These are phyloP conservation scores for Leishmania amazonensis DNA, from an alignment of 208 protist genomes.

Conservation along the genomic window DNA sequence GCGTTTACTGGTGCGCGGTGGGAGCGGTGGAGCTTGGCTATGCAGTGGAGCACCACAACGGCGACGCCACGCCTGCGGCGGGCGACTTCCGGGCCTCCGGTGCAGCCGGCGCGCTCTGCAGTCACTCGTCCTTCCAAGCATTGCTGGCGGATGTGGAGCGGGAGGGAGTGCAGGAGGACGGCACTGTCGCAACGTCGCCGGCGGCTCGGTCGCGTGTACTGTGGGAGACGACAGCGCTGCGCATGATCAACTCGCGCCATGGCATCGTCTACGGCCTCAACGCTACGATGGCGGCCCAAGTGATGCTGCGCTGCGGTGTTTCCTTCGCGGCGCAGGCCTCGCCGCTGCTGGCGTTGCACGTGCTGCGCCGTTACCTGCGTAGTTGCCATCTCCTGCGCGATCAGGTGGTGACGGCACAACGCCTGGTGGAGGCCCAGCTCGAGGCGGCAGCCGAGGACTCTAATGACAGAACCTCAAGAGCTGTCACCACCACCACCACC, in stretches of 20 bases:
- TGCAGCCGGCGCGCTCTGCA: constrained; percentile 16
- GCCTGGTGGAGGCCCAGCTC: constrained; percentile 25
- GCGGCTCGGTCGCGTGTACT: neutral
- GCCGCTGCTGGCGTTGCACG: constrained; percentile 68
- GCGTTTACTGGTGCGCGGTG: constrained; percentile 34
- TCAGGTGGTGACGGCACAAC: constrained; percentile 34
- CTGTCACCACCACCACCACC: neutral
- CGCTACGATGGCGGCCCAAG: constrained; percentile 45
- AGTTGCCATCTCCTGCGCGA: constrained; percentile 53
- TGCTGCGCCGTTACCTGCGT: constrained; percentile 72
- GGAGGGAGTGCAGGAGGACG: neutral
- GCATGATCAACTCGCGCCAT: constrained; percentile 25
- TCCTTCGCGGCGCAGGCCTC: constrained; percentile 64
- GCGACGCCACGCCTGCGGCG: constrained; percentile 16
- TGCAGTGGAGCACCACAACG: constrained; percentile 54
- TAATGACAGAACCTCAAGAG: neutral
- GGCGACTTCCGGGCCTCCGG: constrained; percentile 24
- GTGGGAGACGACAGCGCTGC: constrained; percentile 28
- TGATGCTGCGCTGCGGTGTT: constrained; percentile 75
- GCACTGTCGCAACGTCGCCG: neutral
- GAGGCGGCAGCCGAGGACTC: neutral
- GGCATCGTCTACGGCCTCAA: constrained; percentile 67
- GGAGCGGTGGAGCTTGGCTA: constrained; percentile 58
- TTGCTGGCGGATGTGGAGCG: constrained; percentile 20
- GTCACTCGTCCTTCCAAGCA: constrained; percentile 26